Percentiles rank a stretch among this genome's conserved stretches.
Evolutionary conservation across 2,329 filamentous ascomycete species (phyloP).

Genomic region (Calonectria multiphialidica): DNA sequence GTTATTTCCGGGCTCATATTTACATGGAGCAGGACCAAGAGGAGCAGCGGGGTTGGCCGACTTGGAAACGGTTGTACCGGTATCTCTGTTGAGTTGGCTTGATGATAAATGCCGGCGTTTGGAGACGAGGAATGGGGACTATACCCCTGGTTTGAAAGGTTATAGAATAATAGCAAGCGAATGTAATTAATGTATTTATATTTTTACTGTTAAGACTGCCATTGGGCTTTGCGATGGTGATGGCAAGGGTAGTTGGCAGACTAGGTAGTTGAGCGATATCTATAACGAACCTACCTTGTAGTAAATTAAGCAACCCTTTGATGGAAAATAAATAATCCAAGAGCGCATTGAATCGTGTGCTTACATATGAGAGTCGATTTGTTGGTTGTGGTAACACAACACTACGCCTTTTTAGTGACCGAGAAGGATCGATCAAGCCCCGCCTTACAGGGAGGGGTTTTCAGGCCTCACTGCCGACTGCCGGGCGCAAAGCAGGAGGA

Average conservation of each 20-base stretch:
- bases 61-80: constrained; percentile 82
- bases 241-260: background rate
- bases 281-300: background rate
- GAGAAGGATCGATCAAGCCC: background rate
- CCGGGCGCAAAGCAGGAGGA: background rate
- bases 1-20: constrained; percentile 84
- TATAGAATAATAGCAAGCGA: background rate
- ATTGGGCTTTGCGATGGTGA: background rate
- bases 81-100: constrained; percentile 68
- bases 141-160: background rate
- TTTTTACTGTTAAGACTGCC: background rate
- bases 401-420: background rate
- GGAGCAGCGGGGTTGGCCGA: constrained; percentile 78
- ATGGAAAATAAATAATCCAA: background rate
- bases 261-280: background rate
- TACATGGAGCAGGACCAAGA: constrained; percentile 83
- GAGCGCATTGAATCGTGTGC: background rate
- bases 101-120: background rate
- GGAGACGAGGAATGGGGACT: background rate
- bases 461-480: background rate
- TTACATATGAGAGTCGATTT: background rate
- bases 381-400: background rate
- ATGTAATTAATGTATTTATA: background rate
- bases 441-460: background rate
- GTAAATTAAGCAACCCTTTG: too few species aligned